Percentiles rank a stretch among this genome's conserved stretches.
phyloP scores from a whole-genome alignment of 2,329 filamentous ascomycete genomes.

The Ceratocystis destructans region DNA sequence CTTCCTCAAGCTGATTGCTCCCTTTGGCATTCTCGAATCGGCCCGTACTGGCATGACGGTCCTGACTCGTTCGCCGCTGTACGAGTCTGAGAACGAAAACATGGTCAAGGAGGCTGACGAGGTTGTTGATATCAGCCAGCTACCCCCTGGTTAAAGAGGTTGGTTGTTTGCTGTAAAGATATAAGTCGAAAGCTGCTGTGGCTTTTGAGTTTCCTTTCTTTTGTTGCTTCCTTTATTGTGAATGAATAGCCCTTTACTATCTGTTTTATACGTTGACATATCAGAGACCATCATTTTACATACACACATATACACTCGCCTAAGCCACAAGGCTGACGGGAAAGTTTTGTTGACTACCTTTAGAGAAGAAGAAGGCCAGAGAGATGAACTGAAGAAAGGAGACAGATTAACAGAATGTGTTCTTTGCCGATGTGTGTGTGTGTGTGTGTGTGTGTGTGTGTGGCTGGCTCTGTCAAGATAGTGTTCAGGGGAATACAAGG shows the following conservation, averaged over 20 bases:
- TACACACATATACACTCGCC: background rate
- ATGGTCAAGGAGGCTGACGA: constrained; percentile 78
- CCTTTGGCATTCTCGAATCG: constrained; percentile 93
- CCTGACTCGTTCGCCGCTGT: constrained; percentile 78
- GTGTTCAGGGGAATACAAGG: background rate
- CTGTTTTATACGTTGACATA: constrained; percentile 65
- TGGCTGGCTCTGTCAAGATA: background rate
- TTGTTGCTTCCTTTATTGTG: constrained; percentile 33
- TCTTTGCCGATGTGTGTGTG: constrained; percentile 12
- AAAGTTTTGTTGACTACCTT: background rate
- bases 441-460: background rate
- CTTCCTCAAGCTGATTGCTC: constrained; percentile 87
- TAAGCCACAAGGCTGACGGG: background rate
- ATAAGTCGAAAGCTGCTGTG: constrained; percentile 6
- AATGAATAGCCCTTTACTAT: background rate
- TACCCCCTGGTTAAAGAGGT: constrained; percentile 65
- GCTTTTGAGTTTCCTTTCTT: constrained; percentile 4
- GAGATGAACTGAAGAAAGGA: constrained; percentile 11
- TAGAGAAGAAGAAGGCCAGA: background rate
- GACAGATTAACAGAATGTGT: constrained; percentile 19
- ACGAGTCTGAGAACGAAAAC: constrained; percentile 56
- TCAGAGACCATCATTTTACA: constrained; percentile 53
- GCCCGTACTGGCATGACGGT: constrained; percentile 95
- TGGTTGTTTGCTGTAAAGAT: background rate
- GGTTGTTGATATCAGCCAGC: constrained; percentile 82